Base-by-base conservation (phyloP, 2,329 filamentous ascomycete genomes). In the Fusarium sp. region DNA sequence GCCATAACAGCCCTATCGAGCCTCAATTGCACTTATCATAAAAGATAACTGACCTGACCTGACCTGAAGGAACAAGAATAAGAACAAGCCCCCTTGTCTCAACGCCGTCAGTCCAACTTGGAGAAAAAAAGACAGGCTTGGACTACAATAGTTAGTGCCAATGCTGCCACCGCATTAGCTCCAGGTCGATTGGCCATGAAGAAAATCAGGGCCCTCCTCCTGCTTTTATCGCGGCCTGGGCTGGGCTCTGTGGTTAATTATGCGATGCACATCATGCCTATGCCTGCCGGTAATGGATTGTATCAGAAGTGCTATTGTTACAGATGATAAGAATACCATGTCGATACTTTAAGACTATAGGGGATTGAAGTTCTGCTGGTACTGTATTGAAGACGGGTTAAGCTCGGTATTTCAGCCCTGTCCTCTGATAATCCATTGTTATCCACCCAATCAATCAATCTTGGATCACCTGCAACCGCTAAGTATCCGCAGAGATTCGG, bases 131-230 rank as follows among this genome's bases (percentile, higher is more conserved):
- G 32, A n/a, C 9, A 38, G 32, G 32, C 32, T 38, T 38, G 34
- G 18, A 38, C 34, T 11, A 38, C 34, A 38, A 6, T 38, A 18
- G 34, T 58, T 72, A 72, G 70, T 62, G 69, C 40, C 50, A 60
- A 47, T 68, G 63, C 58, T 64, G 66, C 54, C 58, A 68, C 65
- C 61, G 58, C 58, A 64, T 70, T 70, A 72, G 70, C 66, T 54
- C 30, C 68, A 71, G 67, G 63, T 68, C 63, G 44, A 71, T 65
- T 70, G 67, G 63, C 53, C 58, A 68, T 68, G 67, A 54, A 59
- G 49, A 47, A 59, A 59, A 49, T 22, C 61, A 71, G 34, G 62
- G 61, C 50, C 50, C 22, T 24, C 49, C 47, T 42, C 34, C 24
- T 42, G 44, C 22, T 49, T 25, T 22, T 32, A 15, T 56, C 30